phyloP scores from a whole-genome alignment of 495 filamentous ascomycete species.

The Hyaloscypha bicolor region DNA sequence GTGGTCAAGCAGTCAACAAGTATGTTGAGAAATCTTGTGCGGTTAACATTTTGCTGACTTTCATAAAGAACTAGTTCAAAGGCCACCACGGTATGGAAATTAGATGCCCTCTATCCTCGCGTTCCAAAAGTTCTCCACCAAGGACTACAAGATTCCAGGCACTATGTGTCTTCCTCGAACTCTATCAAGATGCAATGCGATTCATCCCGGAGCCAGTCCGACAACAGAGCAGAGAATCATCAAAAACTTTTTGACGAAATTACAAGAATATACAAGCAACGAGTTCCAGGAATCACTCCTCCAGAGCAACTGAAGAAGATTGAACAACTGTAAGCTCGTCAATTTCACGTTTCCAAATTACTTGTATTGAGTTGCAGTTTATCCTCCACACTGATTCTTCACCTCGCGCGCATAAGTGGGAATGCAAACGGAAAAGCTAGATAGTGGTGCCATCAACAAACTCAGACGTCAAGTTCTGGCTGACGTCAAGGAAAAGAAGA shows the following conservation, averaged over 20 bases:
- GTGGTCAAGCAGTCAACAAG: conserved; percentile 98
- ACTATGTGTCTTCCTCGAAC: conserved; percentile 65
- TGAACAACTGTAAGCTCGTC: conserved; percentile 30
- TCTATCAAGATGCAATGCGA: conserved; percentile 66
- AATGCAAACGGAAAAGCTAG: neutral
- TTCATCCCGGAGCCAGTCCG: conserved; percentile 65
- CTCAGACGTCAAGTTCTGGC: neutral
- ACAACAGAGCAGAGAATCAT: conserved; percentile 68
- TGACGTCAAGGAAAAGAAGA: neutral
- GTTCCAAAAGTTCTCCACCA: conserved; percentile 71
- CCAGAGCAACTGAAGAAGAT: conserved; percentile 59
- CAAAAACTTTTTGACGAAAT: conserved; percentile 63
- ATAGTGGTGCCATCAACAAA: neutral
- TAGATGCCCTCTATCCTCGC: conserved; percentile 56
- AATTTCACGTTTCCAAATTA: neutral
- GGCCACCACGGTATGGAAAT: conserved; percentile 69
- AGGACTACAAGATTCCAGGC: conserved; percentile 65
- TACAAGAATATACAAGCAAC: conserved; percentile 49
- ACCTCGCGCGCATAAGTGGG: neutral
- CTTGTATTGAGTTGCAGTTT: neutral
- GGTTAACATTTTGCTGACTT: conserved; percentile 21
- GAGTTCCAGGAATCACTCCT: conserved; percentile 68
- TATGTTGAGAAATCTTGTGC: conserved; percentile 45
- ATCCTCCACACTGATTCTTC: neutral
- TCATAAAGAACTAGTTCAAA: conserved; percentile 82